Conservation (phyloP, 352 stramenopile species). For the Phytophthora citrophthora region DNA sequence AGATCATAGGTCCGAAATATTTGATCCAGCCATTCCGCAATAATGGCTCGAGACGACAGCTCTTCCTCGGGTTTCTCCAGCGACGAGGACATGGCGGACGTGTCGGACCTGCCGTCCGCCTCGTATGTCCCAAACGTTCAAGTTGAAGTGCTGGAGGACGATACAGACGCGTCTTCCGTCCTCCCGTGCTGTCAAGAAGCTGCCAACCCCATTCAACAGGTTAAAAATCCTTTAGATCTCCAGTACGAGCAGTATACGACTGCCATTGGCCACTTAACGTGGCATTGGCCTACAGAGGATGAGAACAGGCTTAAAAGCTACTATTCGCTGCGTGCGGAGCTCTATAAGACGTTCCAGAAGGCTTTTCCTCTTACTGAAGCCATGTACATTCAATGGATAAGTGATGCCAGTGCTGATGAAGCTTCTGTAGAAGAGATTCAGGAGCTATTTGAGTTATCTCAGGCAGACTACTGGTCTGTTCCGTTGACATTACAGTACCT, state of each 20-base stretch:
- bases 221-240: conserved; percentile 7
- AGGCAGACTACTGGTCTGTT: conserved; percentile 65
- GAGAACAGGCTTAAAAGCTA: conserved; percentile 20
- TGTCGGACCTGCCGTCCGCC: not conserved
- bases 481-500: conserved; percentile 49
- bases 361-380: conserved; percentile 62
- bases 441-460: conserved; percentile 48
- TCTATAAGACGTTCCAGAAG: conserved; percentile 58
- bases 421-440: conserved; percentile 9
- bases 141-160: conserved; percentile 44
- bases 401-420: conserved; percentile 26
- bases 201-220: conserved; percentile 14
- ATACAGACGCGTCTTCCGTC: conserved; percentile 6
- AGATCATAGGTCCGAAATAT: not conserved
- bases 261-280: conserved; percentile 41
- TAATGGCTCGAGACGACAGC: conserved; percentile 27
- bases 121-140: conserved; percentile 12
- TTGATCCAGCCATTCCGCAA: not conserved
- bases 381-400: conserved; percentile 66
- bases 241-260: conserved; percentile 47
- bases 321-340: conserved; percentile 31
- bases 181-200: conserved; percentile 30
- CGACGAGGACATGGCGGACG: conserved; percentile 39
- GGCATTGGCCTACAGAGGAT: conserved; percentile 35
- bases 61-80: conserved; percentile 59